Evolutionary conservation across 176 grass and related monocot genomes (phyloP), one percentile per base, ranked within the genome.

Genomic region (Cocos nucifera): DNA sequence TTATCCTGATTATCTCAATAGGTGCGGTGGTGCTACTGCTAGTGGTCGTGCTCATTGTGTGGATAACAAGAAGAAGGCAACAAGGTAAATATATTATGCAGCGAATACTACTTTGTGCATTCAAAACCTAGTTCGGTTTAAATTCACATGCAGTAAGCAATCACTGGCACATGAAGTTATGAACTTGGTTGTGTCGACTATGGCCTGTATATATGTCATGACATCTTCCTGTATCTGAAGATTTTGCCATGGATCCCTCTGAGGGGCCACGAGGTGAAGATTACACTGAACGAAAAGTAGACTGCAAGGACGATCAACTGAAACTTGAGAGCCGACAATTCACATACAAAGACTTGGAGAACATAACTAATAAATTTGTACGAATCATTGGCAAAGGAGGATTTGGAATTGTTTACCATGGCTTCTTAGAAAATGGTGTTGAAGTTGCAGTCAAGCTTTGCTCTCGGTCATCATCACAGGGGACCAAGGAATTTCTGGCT

Each of bases 371-470:
- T 19, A 65, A 74, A 24, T 82, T 87, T 32, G 55, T 62, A 56
- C 69, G 57, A 64, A 57, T 49, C 12, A 69, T 84, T 22, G 80
- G 80, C 0, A 66, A 58, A 67, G 85, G 85, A 50, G 80, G 77
- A 58, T 89, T 89, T 59, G 85, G 85, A 44, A 52, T 23, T 25
- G 85, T 89, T 14, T 84, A 80, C 52, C 20, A 60, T 61, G 85
- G 80, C 12, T 53, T 67, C 22, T 57, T 84, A 52, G 85, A 89
- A 59, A 64, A 83, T 61, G 73, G 69, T 63, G 84, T 64, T 76
- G 59, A 63, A 14, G 77, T 89, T 27, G 85, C 80, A 25, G 85
- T 89, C 26, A 89, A 89, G 63, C 74, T 73, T 18, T 54, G 64
- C 17, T 71, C 78, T 19, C 24, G 77, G 12, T 73, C 63, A 5